A percentile compares a stretch with the other conserved stretches of the same genome.
Conservation (phyloP, 306 rosid genomes). For the Datisca glomerata region DNA sequence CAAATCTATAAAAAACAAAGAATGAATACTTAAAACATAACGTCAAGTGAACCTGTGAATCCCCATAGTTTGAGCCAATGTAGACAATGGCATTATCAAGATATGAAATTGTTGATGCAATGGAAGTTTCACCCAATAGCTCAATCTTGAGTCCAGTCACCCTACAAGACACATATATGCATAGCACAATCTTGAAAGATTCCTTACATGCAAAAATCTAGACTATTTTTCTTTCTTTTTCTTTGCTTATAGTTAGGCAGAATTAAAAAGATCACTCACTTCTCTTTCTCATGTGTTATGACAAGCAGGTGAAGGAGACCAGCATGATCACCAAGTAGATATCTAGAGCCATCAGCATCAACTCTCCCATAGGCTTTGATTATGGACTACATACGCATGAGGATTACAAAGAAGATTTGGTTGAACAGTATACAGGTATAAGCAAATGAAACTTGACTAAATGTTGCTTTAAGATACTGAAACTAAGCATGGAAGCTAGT, state of each 20-base stretch:
- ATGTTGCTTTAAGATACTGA: too few species aligned
- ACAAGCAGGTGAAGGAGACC: conserved; percentile 93
- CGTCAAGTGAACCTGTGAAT: conserved; percentile 77
- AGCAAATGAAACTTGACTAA: too few species aligned
- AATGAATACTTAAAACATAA: too few species aligned
- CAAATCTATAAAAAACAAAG: neutral
- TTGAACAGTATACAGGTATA: too few species aligned
- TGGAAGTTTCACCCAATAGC: conserved; percentile 92
- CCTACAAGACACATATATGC: conserved; percentile 45
- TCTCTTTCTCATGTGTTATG: conserved; percentile 89
- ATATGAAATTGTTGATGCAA: conserved; percentile 89
- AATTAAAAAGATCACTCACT: conserved; percentile 35
- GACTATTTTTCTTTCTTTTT: too few species aligned
- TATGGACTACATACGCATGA: conserved; percentile 41
- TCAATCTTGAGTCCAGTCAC: conserved; percentile 94
- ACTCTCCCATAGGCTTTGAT: conserved; percentile 93
- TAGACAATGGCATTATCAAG: conserved; percentile 89
- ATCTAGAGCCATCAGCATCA: conserved; percentile 95
- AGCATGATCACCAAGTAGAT: conserved; percentile 88
- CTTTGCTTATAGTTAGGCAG: too few species aligned
- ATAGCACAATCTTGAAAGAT: too few species aligned
- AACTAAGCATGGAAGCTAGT: too few species aligned
- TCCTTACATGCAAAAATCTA: too few species aligned
- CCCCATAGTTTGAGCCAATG: conserved; percentile 93
- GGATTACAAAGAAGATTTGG: neutral